Base-by-base conservation (phyloP, 148 eudicot genomes). In the Dianthus caryophyllus region DNA sequence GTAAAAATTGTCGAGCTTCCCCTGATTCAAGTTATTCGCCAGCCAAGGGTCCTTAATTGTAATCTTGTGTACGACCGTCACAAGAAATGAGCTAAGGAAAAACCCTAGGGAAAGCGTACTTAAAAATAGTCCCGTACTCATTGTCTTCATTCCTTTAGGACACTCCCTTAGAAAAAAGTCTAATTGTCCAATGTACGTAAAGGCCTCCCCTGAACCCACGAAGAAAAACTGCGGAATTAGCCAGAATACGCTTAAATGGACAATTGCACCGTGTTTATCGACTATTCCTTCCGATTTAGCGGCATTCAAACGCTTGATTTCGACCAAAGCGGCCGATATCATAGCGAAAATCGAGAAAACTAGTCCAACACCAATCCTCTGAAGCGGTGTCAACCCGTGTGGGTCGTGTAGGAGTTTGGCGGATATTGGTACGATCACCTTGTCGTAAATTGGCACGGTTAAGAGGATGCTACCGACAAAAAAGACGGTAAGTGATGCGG, bases 141-240 rank as follows among this genome's bases (percentile, higher is more conserved):
- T 92, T 0, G 97, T 92, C 75, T 92, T 92, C 97, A 92, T 92
- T 64, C 97, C 97, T 36, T 85, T 89, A 0, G 97, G 97, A 38
- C 97, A 92, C 77, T 92, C 97, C 79, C 91, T 79, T 29, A 91
- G 71, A 77, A 91, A 91, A 64, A 91, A 90, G 70, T 93, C 96
- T 0, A 93, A 86, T 62, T 93, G 98, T 1, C 98, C 98, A 0
- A 85, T 84, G 75, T 93, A 93, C 0, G 84, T 90, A 25, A 93
- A 90, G 0, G 98, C 98, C 80, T 89, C 98, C 3, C 98, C 98
- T 5, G 98, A 75, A 22, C 98, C 98, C 36, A 84, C 92, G 0
- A 89, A 57, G 62, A 90, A 63, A 75, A 85, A 90, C 25, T 93
- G 98, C 1, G 98, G 98, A n/a, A 80, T 59, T 9, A 93, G 75